Evolutionary conservation across 441 rosid genomes (phyloP), one percentile per base, ranked within the genome.

Genomic region (Gossypium davidsonii): DNA sequence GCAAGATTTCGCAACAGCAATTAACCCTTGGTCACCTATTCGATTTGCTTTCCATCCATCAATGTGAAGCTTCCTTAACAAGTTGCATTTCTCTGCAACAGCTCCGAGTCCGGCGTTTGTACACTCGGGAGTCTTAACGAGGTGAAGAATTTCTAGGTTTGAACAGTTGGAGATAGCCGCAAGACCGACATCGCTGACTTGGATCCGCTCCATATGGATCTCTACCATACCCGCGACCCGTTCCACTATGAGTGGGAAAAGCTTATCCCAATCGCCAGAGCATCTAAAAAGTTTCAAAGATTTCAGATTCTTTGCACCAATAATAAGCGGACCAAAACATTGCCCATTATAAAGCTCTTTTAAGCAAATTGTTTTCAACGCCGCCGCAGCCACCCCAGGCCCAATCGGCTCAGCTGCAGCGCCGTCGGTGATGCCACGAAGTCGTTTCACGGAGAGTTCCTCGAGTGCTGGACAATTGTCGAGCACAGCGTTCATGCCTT

Each of bases 401-500:
- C 92, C 92, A 6, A 91, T 87, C 31, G 84, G 88, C 70, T 88
- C 92, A 6, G 86, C 80, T 17, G 85, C 81, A 14, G 85, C 79
- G 46, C 83, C 79, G 34, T 88, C 90, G 6, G 82, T 77, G 48
- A 89, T 84, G 8, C 92, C 91, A 0, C 94, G 87, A 25, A 94
- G 93, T 69, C 97, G 87, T 74, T 91, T 94, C 28, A 94, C 84
- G 3, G 96, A 87, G 17, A 94, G 57, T 18, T 94, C 95, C 67
- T 93, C 98, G 15, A 94, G 88, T 4, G 77, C 73, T 0, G 89
- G 76, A 77, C 97, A 94, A 52, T 88, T 85, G 60, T 94, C 89
- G 3, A 94, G 88, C 42, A 94, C 85, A 1, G 96, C 96, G 74
- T 91, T 91, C 83, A 93, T 87, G n/a, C 96, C 97, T 80, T 77